A percentile compares a stretch with the other conserved stretches of the same genome.
Conservation (phyloP, 2,329 filamentous ascomycete genomes). For the Dactylellina sp. region DNA sequence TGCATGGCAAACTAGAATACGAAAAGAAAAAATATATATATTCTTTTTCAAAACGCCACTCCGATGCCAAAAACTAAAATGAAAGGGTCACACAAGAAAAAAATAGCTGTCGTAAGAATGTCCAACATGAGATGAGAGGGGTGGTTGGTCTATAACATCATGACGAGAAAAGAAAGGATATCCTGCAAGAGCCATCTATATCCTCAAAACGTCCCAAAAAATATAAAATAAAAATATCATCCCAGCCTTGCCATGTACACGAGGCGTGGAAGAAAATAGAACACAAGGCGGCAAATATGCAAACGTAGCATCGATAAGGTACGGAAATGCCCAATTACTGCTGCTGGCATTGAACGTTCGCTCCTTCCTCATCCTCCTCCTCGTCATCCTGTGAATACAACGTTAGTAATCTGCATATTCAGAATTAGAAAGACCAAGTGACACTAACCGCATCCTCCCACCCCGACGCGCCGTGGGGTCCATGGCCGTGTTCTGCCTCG, state of each 20-base stretch:
- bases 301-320: too few relatives aligned
- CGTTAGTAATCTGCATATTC: slow-evolving; percentile 65
- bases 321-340: slow-evolving; percentile 74
- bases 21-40: not conserved
- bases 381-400: slow-evolving; percentile 76
- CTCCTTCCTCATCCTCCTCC: slow-evolving; percentile 72
- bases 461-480: slow-evolving; percentile 64
- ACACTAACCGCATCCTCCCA: slow-evolving; percentile 66
- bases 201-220: too few relatives aligned
- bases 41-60: not conserved
- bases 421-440: slow-evolving; percentile 39
- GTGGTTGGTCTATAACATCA: not conserved
- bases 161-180: not conserved
- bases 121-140: not conserved
- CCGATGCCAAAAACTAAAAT: not conserved
- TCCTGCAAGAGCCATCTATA: too few relatives aligned
- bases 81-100: not conserved
- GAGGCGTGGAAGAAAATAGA: not conserved
- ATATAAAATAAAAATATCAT: slow-evolving; percentile 1
- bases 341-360: slow-evolving; percentile 76
- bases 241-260: not conserved
- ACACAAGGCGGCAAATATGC: slow-evolving; percentile 19
- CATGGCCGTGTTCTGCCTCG: slow-evolving; percentile 69
- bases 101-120: not conserved
- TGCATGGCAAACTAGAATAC: not conserved